phyloP scores from a whole-genome alignment of 768 basidiomycete genomes.

The Kwoniella sp. region DNA sequence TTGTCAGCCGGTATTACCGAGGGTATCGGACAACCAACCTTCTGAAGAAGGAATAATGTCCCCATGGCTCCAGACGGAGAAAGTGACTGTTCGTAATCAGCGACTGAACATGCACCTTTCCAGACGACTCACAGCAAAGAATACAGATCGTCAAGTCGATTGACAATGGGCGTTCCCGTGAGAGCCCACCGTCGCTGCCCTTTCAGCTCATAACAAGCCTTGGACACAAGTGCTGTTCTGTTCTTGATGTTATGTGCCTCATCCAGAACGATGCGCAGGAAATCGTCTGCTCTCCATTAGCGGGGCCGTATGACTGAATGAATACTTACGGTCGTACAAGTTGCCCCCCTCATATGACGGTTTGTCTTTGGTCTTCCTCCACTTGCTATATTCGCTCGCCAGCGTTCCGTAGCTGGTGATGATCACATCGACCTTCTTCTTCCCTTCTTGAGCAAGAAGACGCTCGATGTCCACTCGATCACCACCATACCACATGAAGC shows the following conservation, averaged over 20 bases:
- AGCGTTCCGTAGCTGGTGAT: conserved; percentile 89
- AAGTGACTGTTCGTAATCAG: conserved; percentile 38
- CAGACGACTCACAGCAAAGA: conserved; percentile 58
- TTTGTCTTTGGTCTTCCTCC: conserved; percentile 55
- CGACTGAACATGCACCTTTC: conserved; percentile 28
- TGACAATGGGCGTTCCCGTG: conserved; percentile 94
- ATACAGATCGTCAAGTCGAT: conserved; percentile 84
- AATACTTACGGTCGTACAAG: conserved; percentile 44
- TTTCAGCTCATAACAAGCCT: conserved; percentile 72
- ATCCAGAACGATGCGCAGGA: conserved; percentile 54
- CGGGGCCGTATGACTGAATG: too few relatives aligned
- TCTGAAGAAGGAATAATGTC: conserved; percentile 63
- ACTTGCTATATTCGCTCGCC: conserved; percentile 67
- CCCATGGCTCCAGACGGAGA: conserved; percentile 50
- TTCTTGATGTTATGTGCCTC: conserved; percentile 96
- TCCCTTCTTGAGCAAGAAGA: conserved; percentile 56
- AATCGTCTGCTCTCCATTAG: conserved; percentile 23
- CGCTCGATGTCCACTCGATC: conserved; percentile 69
- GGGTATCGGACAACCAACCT: conserved; percentile 49
- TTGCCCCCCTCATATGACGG: conserved; percentile 61
- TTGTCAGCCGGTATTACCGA: too few relatives aligned
- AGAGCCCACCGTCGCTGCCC: conserved; percentile 84
- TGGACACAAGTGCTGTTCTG: conserved; percentile 54
- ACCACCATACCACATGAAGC: conserved; percentile 81
- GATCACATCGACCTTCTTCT: conserved; percentile 64